Base-by-base conservation (phyloP, 352 stramenopile species). In the Aphanomyces invadans region DNA sequence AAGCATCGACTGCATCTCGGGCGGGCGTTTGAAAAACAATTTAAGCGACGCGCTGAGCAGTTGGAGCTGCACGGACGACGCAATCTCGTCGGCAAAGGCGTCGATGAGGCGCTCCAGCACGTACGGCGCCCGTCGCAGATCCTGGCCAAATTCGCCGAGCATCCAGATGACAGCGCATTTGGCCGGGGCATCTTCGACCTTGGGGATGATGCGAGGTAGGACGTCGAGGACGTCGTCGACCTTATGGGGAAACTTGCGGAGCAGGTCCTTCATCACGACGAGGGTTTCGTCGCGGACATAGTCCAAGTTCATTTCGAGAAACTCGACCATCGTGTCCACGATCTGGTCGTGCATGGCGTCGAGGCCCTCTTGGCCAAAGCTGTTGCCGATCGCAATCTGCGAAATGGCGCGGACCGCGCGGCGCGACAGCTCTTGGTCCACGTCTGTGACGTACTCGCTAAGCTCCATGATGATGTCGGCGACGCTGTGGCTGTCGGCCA, bases 1-100 rank as follows among this genome's bases (percentile, higher is more conserved):
- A 28, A 99, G 79, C 95, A 99, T 99, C 42, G 80, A 87, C 75
- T 99, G 95, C 83, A 98, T 90, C 83, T 99, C 96, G 0, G 96
- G 95, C 42, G 96, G 91, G n/a, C 96, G 86, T 74, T 97, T 90
- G 76, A 99, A 99, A 75, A 99, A 99, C 4, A 99, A 80, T 75
- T 98, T 99, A 73, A 98, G 89, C 3, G 93, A 90, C n/a, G 92
- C 90, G 25, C 83, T 97, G 23, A 99, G 80, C 49, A 99, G 74
- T 67, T 98, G 86, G 52, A 98, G 78, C 67, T 98, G 95, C 17
- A 99, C 91, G 0, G 77, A 74, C 2, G 85, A 74, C 49, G 91
- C 83, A 19, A 80, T 83, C 69, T 98, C 90, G 29, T 95, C 84
- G 45, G 88, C 91, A 65, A 98, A 99, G 2, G 84, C 79, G 67